Evolutionary conservation across 2,329 filamentous ascomycete species (phyloP), one percentile per base, ranked within the genome.

Genomic region (Cryphonectria japonica): DNA sequence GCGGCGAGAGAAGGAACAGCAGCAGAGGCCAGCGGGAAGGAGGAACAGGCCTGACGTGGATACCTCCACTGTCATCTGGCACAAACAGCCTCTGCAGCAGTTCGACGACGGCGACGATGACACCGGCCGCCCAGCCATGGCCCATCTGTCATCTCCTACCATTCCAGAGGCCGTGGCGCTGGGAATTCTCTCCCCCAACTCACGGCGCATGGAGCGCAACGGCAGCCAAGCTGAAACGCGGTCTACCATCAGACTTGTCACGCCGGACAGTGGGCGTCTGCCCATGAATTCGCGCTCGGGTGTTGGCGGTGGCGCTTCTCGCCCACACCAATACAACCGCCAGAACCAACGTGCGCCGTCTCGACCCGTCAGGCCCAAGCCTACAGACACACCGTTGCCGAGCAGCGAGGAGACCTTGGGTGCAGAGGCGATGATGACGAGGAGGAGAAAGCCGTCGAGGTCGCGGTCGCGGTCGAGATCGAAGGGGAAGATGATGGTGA

Each of bases 231-330:
- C 32, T 16, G 46, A 32, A 7, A 50, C 39, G 16, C 65, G 39
- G 46, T 43, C 71, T 22, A 72, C 71, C 8, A 71, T 72, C 69
- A 43, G 71, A 37, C 71, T 69, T 7, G 71, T 72, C 29, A 65
- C 69, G 13, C 71, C 71, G 1, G 71, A 72, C 26, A 72, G 69
- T 22, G 71, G 71, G 16, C 62, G 69, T 13, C 26, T 72, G 66
- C 71, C 71, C 34, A 73, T 74, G 32, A 71, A 71, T 50, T 74
- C 77, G 29, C 76, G 77, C 59, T 74, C 76, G 37, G 75, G 77
- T 62, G 75, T 77, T 22, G 83, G 77, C 73, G 54, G 80, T 76
- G 2, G 39, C 34, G 13, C 39, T 11, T 26, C 61, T 29, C 73
- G 71, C 11, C 72, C 46, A 50, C 46, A 50, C 46, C 5, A 50